A percentile compares a stretch with the other conserved stretches of the same genome.
These are phyloP conservation scores for Fistulina hepatica DNA, from an alignment of 1,284 basidiomycete species.

Conservation along the genomic window DNA sequence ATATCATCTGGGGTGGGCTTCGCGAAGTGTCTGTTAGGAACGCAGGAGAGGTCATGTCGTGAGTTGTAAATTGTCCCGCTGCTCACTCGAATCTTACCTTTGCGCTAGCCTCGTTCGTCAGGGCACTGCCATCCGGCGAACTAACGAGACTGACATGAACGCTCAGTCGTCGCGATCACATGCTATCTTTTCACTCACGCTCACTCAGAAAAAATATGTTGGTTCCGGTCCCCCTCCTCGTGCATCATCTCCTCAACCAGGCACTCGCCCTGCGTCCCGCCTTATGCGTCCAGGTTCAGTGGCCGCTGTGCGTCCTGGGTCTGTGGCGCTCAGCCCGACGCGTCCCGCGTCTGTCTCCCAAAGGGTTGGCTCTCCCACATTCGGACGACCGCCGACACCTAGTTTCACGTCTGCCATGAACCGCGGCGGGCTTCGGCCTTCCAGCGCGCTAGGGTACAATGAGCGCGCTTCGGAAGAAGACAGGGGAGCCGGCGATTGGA, in stretches of 20 bases:
- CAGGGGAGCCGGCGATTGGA: constrained; percentile 70
- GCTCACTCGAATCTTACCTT: constrained; percentile 10
- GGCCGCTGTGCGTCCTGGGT: constrained; percentile 29
- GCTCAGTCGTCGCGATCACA: constrained; percentile 95
- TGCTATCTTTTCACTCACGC: constrained; percentile 94
- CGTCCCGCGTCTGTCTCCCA: too few species aligned
- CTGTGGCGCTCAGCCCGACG: constrained; percentile 26
- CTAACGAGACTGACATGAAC: constrained; percentile 98
- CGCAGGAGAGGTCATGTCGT: constrained; percentile 85
- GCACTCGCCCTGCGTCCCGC: constrained; percentile 65
- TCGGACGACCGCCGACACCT: constrained; percentile 63
- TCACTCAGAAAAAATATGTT: constrained; percentile 77
- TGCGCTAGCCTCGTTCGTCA: constrained; percentile 61
- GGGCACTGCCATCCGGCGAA: constrained; percentile 83
- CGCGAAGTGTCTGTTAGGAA: constrained; percentile 82
- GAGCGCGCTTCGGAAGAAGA: constrained; percentile 37
- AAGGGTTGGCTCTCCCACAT: constrained; percentile 64
- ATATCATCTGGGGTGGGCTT: constrained; percentile 95
- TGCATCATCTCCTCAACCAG: constrained; percentile 63
- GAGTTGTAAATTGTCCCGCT: constrained; percentile 27
- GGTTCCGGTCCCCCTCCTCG: constrained; percentile 58
- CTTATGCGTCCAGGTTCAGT: constrained; percentile 68
- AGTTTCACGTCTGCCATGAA: constrained; percentile 65
- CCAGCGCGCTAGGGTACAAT: constrained; percentile 59
- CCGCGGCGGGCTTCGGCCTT: constrained; percentile 60